These are phyloP conservation scores for Artemisia tridentata DNA, from an alignment of 129 eudicot species.

Conservation along the genomic window DNA sequence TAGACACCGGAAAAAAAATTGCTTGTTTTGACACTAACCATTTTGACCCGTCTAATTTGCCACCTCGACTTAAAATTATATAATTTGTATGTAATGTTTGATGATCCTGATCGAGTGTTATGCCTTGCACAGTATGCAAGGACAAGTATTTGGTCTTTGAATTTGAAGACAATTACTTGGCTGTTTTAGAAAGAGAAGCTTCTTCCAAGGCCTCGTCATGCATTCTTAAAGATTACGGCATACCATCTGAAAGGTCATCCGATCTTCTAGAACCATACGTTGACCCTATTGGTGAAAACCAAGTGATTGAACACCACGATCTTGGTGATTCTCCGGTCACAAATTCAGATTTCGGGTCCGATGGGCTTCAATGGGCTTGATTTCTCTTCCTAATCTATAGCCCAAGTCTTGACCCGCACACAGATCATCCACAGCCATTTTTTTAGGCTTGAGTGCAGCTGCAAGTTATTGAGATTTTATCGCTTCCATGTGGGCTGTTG, in stretches of 20 bases:
- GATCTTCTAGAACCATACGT: conserved; percentile 74
- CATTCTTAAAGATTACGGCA: conserved; percentile 77
- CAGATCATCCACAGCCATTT: conserved; percentile 33
- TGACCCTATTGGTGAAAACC: conserved; percentile 42
- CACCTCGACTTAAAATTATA: neutral
- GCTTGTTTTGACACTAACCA: neutral
- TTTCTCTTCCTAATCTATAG: conserved; percentile 2
- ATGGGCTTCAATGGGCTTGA: conserved; percentile 90
- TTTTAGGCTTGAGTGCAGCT: conserved; percentile 32
- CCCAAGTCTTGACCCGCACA: conserved; percentile 11
- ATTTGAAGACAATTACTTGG: conserved; percentile 86
- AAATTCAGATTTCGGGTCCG: conserved; percentile 71
- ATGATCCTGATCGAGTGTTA: conserved; percentile 6
- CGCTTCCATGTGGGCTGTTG: conserved; percentile 1
- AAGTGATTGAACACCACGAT: conserved; percentile 37
- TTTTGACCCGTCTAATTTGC: neutral
- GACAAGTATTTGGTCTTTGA: conserved; percentile 79
- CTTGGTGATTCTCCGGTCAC: conserved; percentile 71
- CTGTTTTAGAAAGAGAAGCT: conserved; percentile 73
- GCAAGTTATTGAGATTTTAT: conserved; percentile 16
- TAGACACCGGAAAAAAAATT: neutral
- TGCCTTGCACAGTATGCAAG: conserved; percentile 64
- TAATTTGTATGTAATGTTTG: neutral
- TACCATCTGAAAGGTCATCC: conserved; percentile 78
- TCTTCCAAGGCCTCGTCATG: conserved; percentile 61